Evolutionary conservation across 371 early-diverging fungal species (phyloP), one percentile per base, ranked within the genome.

Genomic region (Blakeslea trispora): DNA sequence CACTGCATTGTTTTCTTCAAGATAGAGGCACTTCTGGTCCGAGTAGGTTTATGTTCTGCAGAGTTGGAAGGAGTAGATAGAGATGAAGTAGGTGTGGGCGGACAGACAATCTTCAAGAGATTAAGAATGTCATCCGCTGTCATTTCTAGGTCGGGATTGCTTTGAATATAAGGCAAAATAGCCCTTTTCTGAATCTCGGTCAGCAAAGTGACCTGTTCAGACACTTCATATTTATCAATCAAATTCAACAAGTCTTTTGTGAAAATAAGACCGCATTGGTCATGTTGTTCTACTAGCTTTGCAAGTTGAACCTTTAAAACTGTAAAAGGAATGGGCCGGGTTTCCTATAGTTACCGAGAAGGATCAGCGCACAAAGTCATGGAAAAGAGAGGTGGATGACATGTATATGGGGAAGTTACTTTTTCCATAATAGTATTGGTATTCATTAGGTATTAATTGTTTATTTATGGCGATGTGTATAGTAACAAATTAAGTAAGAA

Each of bases 71-170:
- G 69, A 22, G 66, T 55, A 9, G 72, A 64, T 9, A 69, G 18
- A 13, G 72, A 68, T 18, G 61, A 41, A 28, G 54, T 50, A 28
- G 62, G 64, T 35, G 71, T 55, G 4, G 64, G 51, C 10, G 67
- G 61, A 34, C 72, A 69, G 21, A 78, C 70, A 10, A 78, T 51
- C 61, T 68, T 74, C 21, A 78, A 50, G 13, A 78, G 63, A 34
- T 68, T 66, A 1, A 78, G 45, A 35, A 78, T 75, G 68, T 78
- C 79, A 43, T 78, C 75, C 57, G 73, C 59, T 39, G 69, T 73
- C 75, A 78, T 78, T 68, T 78, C 79, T 52, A 78, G 53, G 65
- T 78, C 79, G 43, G 79, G 79, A 53, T 71, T 72, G 19, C 61
- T 58, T 37, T 47, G 39, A 10, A 61, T 65, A 23, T 71, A 78